phyloP scores from a whole-genome alignment of 2,329 filamentous ascomycete genomes.

The Ophiostoma fasciatum region DNA sequence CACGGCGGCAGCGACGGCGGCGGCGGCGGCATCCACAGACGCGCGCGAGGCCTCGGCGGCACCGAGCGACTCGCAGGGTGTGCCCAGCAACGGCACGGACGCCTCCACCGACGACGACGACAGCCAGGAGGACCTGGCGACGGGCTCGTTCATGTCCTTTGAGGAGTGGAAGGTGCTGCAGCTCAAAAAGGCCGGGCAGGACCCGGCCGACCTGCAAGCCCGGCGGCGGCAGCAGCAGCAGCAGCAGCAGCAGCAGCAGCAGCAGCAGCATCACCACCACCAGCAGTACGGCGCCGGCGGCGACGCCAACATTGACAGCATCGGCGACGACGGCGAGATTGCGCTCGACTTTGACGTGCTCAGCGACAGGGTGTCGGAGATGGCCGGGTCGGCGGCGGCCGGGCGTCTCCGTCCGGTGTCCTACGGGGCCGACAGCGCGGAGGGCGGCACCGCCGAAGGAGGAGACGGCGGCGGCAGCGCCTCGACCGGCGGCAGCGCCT shows the following conservation, averaged over 20 bases:
- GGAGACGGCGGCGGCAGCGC: constrained; percentile 12
- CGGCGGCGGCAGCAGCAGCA: constrained; percentile 34
- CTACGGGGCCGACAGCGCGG: constrained; percentile 9
- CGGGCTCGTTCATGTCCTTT: constrained; percentile 74
- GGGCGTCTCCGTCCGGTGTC: constrained; percentile 10
- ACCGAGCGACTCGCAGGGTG: background rate
- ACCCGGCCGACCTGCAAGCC: constrained; percentile 49
- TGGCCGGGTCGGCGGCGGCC: constrained; percentile 19
- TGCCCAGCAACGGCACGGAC: background rate
- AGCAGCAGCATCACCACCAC: background rate
- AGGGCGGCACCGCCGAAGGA: constrained; percentile 2
- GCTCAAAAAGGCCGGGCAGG: constrained; percentile 69
- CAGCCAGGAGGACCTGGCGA: constrained; percentile 33
- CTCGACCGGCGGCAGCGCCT: constrained; percentile 13
- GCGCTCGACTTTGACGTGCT: constrained; percentile 38
- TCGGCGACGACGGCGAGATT: constrained; percentile 84
- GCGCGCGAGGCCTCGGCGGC: background rate
- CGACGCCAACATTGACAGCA: constrained; percentile 47
- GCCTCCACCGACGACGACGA: constrained; percentile 8
- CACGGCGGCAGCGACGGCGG: background rate
- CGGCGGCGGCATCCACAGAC: background rate
- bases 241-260: constrained; percentile 1
- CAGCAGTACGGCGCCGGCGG: constrained; percentile 34
- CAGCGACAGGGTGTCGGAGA: constrained; percentile 28
- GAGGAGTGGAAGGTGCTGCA: constrained; percentile 98